Conservation (phyloP, 2,329 filamentous ascomycete species). For the Aureobasidium sp. region DNA sequence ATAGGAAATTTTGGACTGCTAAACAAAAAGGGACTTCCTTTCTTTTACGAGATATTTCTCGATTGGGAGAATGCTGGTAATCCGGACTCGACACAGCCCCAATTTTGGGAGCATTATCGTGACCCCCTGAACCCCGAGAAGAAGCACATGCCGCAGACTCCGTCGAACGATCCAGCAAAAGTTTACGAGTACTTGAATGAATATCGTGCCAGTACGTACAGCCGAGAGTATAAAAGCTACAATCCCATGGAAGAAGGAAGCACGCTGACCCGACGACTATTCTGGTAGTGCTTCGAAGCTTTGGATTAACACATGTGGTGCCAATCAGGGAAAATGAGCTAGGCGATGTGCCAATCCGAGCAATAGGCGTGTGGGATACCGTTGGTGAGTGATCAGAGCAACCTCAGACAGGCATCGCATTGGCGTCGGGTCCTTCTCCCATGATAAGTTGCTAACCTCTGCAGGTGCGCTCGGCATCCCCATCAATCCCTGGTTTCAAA, state of each 20-base stretch:
- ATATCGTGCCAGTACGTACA: slow-evolving; percentile 16
- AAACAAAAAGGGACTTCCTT: slow-evolving; percentile 25
- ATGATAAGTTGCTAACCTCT: not conserved
- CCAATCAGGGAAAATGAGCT: slow-evolving; percentile 19
- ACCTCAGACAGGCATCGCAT: too few relatives aligned
- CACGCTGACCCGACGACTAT: not conserved
- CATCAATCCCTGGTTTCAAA: slow-evolving; percentile 25
- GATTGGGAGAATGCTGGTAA: slow-evolving; percentile 26
- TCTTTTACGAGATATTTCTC: slow-evolving; percentile 25
- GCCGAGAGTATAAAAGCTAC: not conserved
- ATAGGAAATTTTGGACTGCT: slow-evolving; percentile 37
- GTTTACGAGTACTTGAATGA: slow-evolving; percentile 18
- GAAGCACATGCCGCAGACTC: slow-evolving; percentile 6
- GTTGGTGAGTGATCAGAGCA: slow-evolving; percentile 28
- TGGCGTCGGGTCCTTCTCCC: too few relatives aligned
- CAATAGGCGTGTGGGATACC: slow-evolving; percentile 45
- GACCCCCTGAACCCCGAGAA: slow-evolving; percentile 3
- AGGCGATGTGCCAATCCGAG: slow-evolving; percentile 32
- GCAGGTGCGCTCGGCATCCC: slow-evolving; percentile 29
- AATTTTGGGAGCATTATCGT: slow-evolving; percentile 18
- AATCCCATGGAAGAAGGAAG: not conserved
- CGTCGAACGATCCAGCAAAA: slow-evolving; percentile 5
- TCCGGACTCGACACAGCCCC: not conserved
- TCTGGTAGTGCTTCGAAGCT: not conserved
- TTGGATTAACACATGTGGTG: slow-evolving; percentile 6